A percentile compares a stretch with the other conserved stretches of the same genome.
Conservation (phyloP, 2,329 filamentous ascomycete genomes). For the Thielaviopsis punctulata region DNA sequence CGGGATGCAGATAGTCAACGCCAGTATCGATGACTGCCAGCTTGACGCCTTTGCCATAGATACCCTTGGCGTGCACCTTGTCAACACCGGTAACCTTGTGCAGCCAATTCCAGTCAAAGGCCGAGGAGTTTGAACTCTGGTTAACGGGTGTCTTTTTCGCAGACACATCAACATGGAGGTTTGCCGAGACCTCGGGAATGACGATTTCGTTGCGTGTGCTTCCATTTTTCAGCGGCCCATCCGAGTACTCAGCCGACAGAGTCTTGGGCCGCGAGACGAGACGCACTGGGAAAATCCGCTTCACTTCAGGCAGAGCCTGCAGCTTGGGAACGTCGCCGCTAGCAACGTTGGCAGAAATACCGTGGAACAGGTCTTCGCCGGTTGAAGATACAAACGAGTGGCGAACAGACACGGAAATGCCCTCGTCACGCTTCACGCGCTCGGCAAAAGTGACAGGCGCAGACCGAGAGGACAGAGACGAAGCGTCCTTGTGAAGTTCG, state of each 20-base stretch:
- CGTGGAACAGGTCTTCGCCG: background rate
- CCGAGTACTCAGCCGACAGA: background rate
- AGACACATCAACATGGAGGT: background rate
- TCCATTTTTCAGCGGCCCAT: background rate
- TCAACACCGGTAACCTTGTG: constrained; percentile 25
- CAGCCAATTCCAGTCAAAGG: constrained; percentile 3
- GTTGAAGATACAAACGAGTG: background rate
- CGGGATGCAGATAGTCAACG: constrained; percentile 43
- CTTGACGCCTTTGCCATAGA: constrained; percentile 21
- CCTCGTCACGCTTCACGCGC: background rate
- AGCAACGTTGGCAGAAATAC: background rate
- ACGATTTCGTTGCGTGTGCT: background rate
- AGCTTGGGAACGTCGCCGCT: background rate
- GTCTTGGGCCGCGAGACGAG: background rate
- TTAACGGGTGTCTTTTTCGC: background rate
- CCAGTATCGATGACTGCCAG: constrained; percentile 25
- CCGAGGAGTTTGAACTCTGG: background rate
- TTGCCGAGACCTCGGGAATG: background rate
- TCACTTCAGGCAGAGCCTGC: constrained; percentile 1
- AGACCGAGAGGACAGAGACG: background rate
- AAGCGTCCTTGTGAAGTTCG: background rate
- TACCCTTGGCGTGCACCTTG: constrained; percentile 20
- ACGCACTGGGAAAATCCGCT: constrained; percentile 4
- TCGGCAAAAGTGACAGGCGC: background rate
- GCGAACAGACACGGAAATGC: background rate